A percentile compares a stretch with the other conserved stretches of the same genome.
Conservation (phyloP, 1,284 basidiomycete species). For the Ustilago loliicola region DNA sequence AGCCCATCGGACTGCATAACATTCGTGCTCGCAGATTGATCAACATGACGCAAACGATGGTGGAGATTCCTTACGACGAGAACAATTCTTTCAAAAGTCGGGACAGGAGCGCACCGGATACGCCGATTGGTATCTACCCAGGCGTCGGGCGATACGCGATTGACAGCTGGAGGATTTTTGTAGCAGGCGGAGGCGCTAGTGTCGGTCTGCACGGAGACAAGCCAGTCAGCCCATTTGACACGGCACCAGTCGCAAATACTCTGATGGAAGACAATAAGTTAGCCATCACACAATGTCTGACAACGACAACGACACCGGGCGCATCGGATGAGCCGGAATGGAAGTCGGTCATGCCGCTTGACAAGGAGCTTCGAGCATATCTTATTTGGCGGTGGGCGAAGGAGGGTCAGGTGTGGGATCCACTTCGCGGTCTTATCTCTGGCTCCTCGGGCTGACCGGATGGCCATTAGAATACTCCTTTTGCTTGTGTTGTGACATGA, state of each 20-base stretch:
- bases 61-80: constrained; percentile 38
- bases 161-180: constrained; percentile 48
- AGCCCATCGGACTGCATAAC: constrained; percentile 45
- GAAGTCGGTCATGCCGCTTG: constrained; percentile 43
- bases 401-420: constrained; percentile 38
- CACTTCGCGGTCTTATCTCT: constrained; percentile 21
- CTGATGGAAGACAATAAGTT: not conserved
- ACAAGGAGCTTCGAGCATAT: constrained; percentile 52
- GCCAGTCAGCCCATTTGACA: constrained; percentile 27
- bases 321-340: constrained; percentile 3
- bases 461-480: too few species aligned
- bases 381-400: constrained; percentile 48
- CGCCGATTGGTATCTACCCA: constrained; percentile 37
- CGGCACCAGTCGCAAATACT: not conserved
- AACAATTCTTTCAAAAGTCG: constrained; percentile 28
- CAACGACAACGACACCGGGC: not conserved
- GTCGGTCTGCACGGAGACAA: constrained; percentile 23
- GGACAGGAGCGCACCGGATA: constrained; percentile 29
- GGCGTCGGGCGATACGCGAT: constrained; percentile 48
- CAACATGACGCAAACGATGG: constrained; percentile 32
- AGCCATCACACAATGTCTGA: not conserved
- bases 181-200: constrained; percentile 29
- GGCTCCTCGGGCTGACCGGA: not conserved
- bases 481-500: too few species aligned
- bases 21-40: constrained; percentile 35